These are phyloP conservation scores for Schizochytrium sp. DNA, from an alignment of 108 stramenopile genomes.

Conservation along the genomic window DNA sequence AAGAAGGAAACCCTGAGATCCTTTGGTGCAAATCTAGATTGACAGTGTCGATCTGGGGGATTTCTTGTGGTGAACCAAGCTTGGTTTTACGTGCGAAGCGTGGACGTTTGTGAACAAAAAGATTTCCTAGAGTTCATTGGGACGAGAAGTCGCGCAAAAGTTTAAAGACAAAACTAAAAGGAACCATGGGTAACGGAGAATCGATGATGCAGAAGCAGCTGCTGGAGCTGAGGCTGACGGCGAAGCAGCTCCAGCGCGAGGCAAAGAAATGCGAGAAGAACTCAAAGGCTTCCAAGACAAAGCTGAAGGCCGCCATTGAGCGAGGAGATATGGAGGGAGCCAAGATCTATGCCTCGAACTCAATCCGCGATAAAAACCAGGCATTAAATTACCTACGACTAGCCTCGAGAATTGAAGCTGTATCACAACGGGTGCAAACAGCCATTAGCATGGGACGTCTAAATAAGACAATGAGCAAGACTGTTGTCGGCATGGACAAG, in stretches of 20 bases:
- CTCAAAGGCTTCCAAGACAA: conserved; percentile 86
- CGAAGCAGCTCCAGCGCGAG: conserved; percentile 94
- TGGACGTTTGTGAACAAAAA: no score
- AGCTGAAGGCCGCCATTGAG: conserved; percentile 91
- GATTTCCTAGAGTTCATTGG: no score
- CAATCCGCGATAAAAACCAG: conserved; percentile 98
- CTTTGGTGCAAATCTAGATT: no score
- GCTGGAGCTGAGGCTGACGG: conserved; percentile 91
- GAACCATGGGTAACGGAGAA: conserved; percentile 45
- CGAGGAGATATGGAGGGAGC: conserved; percentile 91
- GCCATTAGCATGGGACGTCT: conserved; percentile 96
- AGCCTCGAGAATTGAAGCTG: conserved; percentile 91
- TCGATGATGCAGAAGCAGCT: conserved; percentile 86
- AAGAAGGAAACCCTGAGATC: no score
- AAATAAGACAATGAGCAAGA: conserved; percentile 87
- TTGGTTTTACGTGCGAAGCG: no score
- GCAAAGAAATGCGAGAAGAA: conserved; percentile 96
- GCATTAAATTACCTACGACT: conserved; percentile 90
- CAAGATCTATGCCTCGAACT: conserved; percentile 95
- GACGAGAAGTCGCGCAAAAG: no score
- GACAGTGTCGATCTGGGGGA: no score
- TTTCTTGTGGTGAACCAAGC: no score
- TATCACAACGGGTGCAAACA: conserved; percentile 91
- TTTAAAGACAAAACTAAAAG: background rate
- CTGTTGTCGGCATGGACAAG: conserved; percentile 93